These are phyloP conservation scores for Starmerella khaoyaiensis DNA, from an alignment of 805 yeast genomes.

Conservation along the genomic window DNA sequence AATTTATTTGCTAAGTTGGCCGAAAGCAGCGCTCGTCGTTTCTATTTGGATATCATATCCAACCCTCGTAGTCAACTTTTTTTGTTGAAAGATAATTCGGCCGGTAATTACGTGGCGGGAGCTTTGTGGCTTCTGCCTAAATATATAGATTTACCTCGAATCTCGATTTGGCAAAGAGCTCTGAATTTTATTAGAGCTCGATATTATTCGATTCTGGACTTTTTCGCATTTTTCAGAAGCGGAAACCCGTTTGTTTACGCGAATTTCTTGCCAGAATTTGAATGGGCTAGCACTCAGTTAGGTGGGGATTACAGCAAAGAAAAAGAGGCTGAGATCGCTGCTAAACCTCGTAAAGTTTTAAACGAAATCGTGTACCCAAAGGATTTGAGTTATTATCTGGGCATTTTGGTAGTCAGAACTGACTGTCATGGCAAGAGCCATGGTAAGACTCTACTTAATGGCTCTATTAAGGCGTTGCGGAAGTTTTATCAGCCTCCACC, in stretches of 20 bases:
- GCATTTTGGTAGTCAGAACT: slow-evolving; percentile 6
- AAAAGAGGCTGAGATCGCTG: slow-evolving; percentile 4
- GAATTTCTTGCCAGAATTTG: slow-evolving; percentile 1
- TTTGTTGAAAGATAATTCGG: background rate
- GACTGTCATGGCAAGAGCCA: slow-evolving; percentile 13
- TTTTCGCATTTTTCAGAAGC: background rate
- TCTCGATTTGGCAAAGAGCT: background rate
- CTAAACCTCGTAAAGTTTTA: slow-evolving; percentile 2
- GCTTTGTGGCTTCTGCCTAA: slow-evolving; percentile 7
- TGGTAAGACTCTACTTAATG: slow-evolving; percentile 7
- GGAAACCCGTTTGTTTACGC: background rate
- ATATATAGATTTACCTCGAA: slow-evolving; percentile 2
- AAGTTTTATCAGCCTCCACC: slow-evolving; percentile 6
- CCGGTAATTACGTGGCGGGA: slow-evolving; percentile 6
- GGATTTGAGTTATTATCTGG: slow-evolving; percentile 7
- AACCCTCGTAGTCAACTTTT: slow-evolving; percentile 5
- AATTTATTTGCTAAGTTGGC: slow-evolving; percentile 2
- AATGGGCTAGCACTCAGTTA: slow-evolving; percentile 4
- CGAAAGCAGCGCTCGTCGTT: slow-evolving; percentile 1
- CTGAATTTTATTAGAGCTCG: background rate
- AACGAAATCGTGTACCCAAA: slow-evolving; percentile 9
- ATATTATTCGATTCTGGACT: slow-evolving; percentile 3
- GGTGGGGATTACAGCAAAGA: slow-evolving; percentile 4
- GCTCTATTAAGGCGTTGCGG: slow-evolving; percentile 1
- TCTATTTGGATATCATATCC: background rate